Conservation (phyloP, 257 asterid genomes). For the Linderniella brevidens region DNA sequence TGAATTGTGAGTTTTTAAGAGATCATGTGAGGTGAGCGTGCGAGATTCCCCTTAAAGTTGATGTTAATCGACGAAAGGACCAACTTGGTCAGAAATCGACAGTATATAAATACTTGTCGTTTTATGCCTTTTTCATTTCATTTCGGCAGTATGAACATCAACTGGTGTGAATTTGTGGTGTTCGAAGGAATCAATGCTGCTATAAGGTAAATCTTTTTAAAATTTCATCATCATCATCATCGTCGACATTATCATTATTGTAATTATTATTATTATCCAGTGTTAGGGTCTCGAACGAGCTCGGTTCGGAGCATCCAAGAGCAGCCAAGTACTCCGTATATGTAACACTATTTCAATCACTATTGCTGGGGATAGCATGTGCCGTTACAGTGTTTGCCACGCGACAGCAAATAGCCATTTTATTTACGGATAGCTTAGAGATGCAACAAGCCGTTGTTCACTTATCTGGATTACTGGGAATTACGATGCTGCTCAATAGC, state of each 20-base stretch:
- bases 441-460: conserved; percentile 38
- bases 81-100: no score
- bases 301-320: conserved; percentile 25
- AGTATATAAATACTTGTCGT: no score
- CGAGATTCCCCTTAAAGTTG: no score
- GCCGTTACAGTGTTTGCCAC: conserved; percentile 22
- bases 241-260: neutral
- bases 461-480: conserved; percentile 53
- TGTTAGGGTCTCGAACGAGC: conserved; percentile 71
- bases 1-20: no score
- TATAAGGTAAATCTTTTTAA: conserved; percentile 58
- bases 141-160: conserved; percentile 40
- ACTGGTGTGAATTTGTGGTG: conserved; percentile 49
- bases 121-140: neutral
- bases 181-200: conserved; percentile 80
- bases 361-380: conserved; percentile 32
- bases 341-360: conserved; percentile 30
- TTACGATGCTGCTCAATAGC: conserved; percentile 75
- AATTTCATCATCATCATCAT: no score
- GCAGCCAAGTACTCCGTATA: conserved; percentile 39
- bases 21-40: no score
- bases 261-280: conserved; percentile 15
- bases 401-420: conserved; percentile 24
- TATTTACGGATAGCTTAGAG: conserved; percentile 29
- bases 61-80: no score